Conservation (phyloP, 768 basidiomycete genomes). For the Porpolomopsis calyptriformis region DNA sequence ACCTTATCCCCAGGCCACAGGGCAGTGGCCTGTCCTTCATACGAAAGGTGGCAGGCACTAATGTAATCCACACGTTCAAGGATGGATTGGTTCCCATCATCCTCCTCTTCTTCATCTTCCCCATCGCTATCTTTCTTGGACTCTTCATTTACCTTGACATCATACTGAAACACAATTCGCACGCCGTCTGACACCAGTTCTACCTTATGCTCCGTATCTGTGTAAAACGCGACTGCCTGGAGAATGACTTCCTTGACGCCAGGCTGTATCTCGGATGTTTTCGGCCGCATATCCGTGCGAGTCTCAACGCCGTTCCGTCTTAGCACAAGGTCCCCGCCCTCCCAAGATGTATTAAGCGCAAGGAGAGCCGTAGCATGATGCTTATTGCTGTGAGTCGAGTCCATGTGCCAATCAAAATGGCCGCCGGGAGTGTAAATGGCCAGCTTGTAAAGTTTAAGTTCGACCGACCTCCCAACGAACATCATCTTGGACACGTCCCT, state of each 20-base stretch:
- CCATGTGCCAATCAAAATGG: constrained; percentile 16
- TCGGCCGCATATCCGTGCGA: constrained; percentile 6
- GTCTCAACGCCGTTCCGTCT: constrained; percentile 9
- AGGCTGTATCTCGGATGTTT: background rate
- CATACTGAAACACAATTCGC: constrained; percentile 14
- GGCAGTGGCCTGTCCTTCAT: background rate
- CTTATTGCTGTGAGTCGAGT: constrained; percentile 13
- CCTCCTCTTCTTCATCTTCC: background rate
- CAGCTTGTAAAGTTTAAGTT: constrained; percentile 11
- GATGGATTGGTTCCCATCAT: background rate
- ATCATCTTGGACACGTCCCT: background rate
- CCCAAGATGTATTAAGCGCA: constrained; percentile 13
- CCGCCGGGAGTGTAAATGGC: constrained; percentile 13
- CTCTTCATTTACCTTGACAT: constrained; percentile 2
- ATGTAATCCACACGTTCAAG: background rate
- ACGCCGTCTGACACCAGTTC: constrained; percentile 11
- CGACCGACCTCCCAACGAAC: constrained; percentile 5
- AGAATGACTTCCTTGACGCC: background rate
- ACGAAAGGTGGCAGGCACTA: background rate
- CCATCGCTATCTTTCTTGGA: background rate
- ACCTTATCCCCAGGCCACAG: background rate
- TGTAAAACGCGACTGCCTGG: constrained; percentile 12
- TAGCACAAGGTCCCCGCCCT: constrained; percentile 11
- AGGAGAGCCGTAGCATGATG: constrained; percentile 14
- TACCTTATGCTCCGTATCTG: constrained; percentile 14